Percentiles rank a stretch among this genome's conserved stretches.
These are phyloP conservation scores for Fusarium dimerum DNA, from an alignment of 2,329 filamentous ascomycete genomes.

Conservation along the genomic window DNA sequence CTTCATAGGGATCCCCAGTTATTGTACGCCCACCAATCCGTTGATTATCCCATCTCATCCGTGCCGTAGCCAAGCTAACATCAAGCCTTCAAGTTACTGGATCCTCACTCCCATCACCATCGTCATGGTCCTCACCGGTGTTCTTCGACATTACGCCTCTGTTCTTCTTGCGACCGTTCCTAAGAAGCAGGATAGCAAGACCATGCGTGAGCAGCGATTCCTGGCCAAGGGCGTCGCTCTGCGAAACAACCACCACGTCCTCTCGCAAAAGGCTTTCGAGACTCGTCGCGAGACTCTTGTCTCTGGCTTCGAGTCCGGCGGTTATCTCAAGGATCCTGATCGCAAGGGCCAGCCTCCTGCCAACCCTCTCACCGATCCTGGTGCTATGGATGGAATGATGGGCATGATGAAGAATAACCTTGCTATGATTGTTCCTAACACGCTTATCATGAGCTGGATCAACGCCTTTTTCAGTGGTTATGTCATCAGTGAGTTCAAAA, in stretches of 20 bases:
- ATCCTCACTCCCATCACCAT: slow-evolving; percentile 96
- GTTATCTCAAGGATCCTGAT: slow-evolving; percentile 87
- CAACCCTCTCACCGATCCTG: slow-evolving; percentile 94
- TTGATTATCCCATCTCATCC: neutral
- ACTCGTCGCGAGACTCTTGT: slow-evolving; percentile 79
- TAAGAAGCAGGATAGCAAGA: slow-evolving; percentile 74
- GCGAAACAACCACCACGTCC: slow-evolving; percentile 76
- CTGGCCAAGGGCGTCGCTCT: slow-evolving; percentile 83
- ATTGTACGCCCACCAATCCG: slow-evolving; percentile 65
- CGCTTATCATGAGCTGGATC: slow-evolving; percentile 99
- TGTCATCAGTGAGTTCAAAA: slow-evolving; percentile 75
- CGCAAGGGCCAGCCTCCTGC: slow-evolving; percentile 81
- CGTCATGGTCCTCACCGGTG: slow-evolving; percentile 96
- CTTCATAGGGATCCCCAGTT: slow-evolving; percentile 98
- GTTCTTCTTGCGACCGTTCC: slow-evolving; percentile 85
- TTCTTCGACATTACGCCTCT: slow-evolving; percentile 93
- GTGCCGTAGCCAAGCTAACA: slow-evolving; percentile 15
- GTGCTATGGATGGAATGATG: slow-evolving; percentile 99
- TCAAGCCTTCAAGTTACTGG: slow-evolving; percentile 75
- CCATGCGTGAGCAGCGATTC: slow-evolving; percentile 83
- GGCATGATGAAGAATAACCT: slow-evolving; percentile 99
- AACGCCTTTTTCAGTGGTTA: slow-evolving; percentile 99
- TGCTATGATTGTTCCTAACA: slow-evolving; percentile 99
- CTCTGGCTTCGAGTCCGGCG: slow-evolving; percentile 79
- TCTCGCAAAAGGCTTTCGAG: slow-evolving; percentile 77